phyloP scores from a whole-genome alignment of 2,329 filamentous ascomycete genomes.

The Albifimbria verrucaria region DNA sequence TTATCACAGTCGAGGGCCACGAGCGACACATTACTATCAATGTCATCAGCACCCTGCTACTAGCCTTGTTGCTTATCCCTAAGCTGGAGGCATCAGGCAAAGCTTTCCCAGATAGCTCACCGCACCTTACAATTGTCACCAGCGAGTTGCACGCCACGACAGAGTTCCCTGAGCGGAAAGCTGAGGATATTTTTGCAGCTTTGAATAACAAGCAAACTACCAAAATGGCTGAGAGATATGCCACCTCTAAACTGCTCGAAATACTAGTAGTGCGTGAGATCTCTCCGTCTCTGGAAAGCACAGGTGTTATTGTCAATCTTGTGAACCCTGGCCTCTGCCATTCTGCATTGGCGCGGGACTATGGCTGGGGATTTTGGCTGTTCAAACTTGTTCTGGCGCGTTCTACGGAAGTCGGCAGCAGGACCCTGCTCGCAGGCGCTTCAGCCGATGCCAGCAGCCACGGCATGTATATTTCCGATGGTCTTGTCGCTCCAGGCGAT shows the following conservation, averaged over 20 bases:
- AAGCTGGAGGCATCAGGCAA: conserved; percentile 40
- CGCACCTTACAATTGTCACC: conserved; percentile 23
- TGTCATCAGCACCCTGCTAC: conserved; percentile 48
- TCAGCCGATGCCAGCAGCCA: conserved; percentile 36
- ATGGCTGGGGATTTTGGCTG: conserved; percentile 8
- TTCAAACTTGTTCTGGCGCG: conserved; percentile 35
- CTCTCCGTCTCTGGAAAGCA: conserved; percentile 2
- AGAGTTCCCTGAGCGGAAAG: conserved; percentile 21
- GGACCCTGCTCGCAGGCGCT: conserved; percentile 38
- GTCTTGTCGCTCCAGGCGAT: conserved; percentile 22
- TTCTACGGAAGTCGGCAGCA: conserved; percentile 43
- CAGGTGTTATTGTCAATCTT: conserved; percentile 43
- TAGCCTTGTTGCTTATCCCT: conserved; percentile 47
- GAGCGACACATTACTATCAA: conserved; percentile 51
- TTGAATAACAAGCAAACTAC: conserved; percentile 20
- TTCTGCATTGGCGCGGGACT: conserved; percentile 39
- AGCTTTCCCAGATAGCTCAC: conserved; percentile 10
- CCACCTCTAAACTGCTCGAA: conserved; percentile 27
- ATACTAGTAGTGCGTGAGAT: conserved; percentile 21
- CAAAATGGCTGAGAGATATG: conserved; percentile 17
- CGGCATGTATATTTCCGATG: conserved; percentile 42
- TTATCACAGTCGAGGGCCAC: conserved; percentile 37
- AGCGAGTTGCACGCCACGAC: conserved; percentile 23
- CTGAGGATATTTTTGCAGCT: conserved; percentile 23
- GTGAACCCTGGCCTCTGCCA: conserved; percentile 53